These are phyloP conservation scores for Geranomyces variabilis DNA, from an alignment of 192 early-diverging fungal genomes.

Conservation along the genomic window DNA sequence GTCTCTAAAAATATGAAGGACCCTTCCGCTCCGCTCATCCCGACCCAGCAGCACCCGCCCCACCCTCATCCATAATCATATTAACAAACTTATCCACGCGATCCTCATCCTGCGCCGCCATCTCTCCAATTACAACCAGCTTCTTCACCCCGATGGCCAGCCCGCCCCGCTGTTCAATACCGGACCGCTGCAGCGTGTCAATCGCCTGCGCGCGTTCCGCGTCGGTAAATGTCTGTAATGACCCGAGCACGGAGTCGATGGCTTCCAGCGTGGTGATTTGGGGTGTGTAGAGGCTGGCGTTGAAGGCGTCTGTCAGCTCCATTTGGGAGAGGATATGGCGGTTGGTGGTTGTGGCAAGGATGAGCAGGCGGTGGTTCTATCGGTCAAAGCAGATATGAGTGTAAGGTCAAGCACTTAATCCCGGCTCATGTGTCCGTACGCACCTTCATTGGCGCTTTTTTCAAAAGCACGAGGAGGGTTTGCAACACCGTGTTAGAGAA, in stretches of 20 bases:
- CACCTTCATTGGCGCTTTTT: conserved; percentile 87
- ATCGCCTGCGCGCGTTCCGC: conserved; percentile 65
- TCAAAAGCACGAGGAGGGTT: conserved; percentile 88
- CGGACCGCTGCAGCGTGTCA: conserved; percentile 52
- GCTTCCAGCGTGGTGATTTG: conserved; percentile 72
- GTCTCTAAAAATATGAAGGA: too few species aligned
- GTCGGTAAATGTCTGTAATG: conserved; percentile 71
- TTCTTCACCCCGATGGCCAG: conserved; percentile 90
- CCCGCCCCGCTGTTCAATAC: conserved; percentile 49
- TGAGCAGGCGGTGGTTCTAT: conserved; percentile 65
- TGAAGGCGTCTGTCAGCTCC: conserved; percentile 86
- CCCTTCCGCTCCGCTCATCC: too few species aligned
- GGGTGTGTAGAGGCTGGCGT: conserved; percentile 80
- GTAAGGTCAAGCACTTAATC: not conserved
- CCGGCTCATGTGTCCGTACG: too few species aligned
- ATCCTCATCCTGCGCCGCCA: conserved; percentile 84
- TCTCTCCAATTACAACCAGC: conserved; percentile 87
- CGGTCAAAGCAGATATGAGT: too few species aligned
- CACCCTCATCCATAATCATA: conserved; percentile 27
- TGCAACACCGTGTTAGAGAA: conserved; percentile 94
- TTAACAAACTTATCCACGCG: conserved; percentile 77
- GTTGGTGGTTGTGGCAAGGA: conserved; percentile 87
- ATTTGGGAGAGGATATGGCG: conserved; percentile 80
- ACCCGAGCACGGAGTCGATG: conserved; percentile 72
- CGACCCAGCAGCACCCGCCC: not conserved